A percentile compares a stretch with the other conserved stretches of the same genome.
Conservation (phyloP, 1,139 yeast species). For the Candida anutae region DNA sequence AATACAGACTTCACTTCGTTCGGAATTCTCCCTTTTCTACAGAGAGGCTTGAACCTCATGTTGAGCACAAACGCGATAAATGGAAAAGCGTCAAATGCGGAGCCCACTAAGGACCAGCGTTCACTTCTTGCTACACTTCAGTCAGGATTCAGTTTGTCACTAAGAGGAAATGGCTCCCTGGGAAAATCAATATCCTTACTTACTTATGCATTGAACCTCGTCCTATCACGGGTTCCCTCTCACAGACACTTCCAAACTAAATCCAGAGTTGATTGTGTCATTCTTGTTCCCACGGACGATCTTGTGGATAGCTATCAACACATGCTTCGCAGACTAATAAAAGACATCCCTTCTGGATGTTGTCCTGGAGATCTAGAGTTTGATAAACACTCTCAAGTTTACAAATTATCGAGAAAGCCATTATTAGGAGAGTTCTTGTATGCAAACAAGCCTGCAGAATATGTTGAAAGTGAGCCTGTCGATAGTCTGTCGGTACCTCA, state of each 20-base stretch:
- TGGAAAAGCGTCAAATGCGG: conserved; percentile 9
- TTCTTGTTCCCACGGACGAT: conserved; percentile 22
- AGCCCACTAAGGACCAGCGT: conserved; percentile 20
- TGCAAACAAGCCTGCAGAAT: conserved; percentile 2
- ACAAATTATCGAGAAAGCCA: conserved; percentile 14
- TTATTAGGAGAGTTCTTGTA: conserved; percentile 12
- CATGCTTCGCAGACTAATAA: conserved; percentile 8
- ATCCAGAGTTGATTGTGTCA: conserved; percentile 13
- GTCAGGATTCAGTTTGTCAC: conserved; percentile 13
- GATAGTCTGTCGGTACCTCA: conserved; percentile 11
- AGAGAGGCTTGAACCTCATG: conserved; percentile 14
- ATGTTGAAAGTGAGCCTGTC: conserved; percentile 2
- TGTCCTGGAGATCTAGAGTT: conserved; percentile 15
- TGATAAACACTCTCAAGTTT: conserved; percentile 4
- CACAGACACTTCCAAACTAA: conserved; percentile 8
- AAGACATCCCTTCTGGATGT: conserved; percentile 16
- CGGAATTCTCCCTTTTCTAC: conserved; percentile 24
- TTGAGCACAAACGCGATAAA: conserved; percentile 4
- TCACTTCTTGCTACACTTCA: conserved; percentile 13
- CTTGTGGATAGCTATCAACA: conserved; percentile 14
- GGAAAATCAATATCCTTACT: conserved; percentile 22
- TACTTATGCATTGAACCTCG: conserved; percentile 15
- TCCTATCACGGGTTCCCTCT: conserved; percentile 15
- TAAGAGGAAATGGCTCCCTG: conserved; percentile 12
- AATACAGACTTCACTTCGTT: conserved; percentile 14